Base-by-base conservation (phyloP, 805 yeast species). In the Dipodascopsis tothii region DNA sequence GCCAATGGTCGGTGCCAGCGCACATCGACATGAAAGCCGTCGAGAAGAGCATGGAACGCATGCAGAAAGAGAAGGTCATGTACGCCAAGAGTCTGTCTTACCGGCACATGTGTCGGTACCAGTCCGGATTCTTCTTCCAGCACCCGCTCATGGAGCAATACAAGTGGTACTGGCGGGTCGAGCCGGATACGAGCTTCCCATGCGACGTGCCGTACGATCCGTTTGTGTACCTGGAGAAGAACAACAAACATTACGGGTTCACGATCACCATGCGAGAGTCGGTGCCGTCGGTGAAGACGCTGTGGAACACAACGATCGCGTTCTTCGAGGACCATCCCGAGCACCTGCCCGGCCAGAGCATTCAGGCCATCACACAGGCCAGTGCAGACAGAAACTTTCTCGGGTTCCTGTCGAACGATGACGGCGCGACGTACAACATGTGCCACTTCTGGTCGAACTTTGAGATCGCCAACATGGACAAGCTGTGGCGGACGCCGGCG, bases 41-140 rank as follows among this genome's bases (percentile, higher is more conserved):
- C 59, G 68, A 73, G 18, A 68, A 70, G 48, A 62, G 71, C 21
- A 52, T 80, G 41, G 58, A 64, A 9, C 59, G 72, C 1, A 65
- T 72, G 67, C 61, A 55, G n/a, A 63, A 59, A 14, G 67, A 66
- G 7, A 59, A 68, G 5, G 74, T 81, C 6, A 62, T 81, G 0
- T 82, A 81, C 57, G 88, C 85, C 1, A 71, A 65, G 25, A 74
- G 82, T 0, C 61, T 66, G 47, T 77, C 84, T 1, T 81, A 81
- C 57, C 74, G 96, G 61, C 88, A 88, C 62, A 88, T 88, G 97
- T 88, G 97, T 63, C 73, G 94, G 35, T 90, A 81, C 67, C 88
- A 90, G 59, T 81, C 94, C 2, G 96, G 96, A 0, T 83, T 71
- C 61, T 88, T 90, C 66, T 88, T 78, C 67, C 75, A 81, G 60